Evolutionary conservation across 2,329 filamentous ascomycete genomes (phyloP).

Genomic region (Botrytis paeoniae): DNA sequence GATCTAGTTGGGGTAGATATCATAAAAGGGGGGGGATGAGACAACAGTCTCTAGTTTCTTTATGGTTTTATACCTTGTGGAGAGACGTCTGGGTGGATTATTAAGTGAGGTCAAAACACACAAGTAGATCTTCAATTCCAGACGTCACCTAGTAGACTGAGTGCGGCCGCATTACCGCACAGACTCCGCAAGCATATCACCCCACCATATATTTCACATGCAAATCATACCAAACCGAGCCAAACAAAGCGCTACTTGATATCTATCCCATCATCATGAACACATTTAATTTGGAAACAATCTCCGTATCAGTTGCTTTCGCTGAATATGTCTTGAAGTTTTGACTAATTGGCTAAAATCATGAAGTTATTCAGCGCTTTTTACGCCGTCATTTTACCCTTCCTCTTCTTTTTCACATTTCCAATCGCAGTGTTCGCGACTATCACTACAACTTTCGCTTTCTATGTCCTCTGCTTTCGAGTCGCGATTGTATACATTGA

Average conservation of each 20-base stretch:
- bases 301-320: not conserved
- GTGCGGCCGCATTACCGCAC: constrained; percentile 10
- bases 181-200: not conserved
- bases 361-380: constrained; percentile 56
- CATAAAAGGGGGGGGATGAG: too few species aligned
- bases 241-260: constrained; percentile 7
- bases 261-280: not conserved
- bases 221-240: not conserved
- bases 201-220: constrained; percentile 12
- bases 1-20: not conserved
- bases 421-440: constrained; percentile 62
- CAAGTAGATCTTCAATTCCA: not conserved
- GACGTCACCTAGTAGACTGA: not conserved
- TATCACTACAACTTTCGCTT: constrained; percentile 60
- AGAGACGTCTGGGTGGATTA: not conserved
- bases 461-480: constrained; percentile 58
- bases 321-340: not conserved
- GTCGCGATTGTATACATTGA: constrained; percentile 62
- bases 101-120: constrained; percentile 6
- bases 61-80: not conserved
- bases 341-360: constrained; percentile 12
- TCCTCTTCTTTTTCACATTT: constrained; percentile 59
- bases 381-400: constrained; percentile 57
- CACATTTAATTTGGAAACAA: not conserved
- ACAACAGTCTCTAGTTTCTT: not conserved